Evolutionary conservation across 306 rosid genomes (phyloP).

Genomic region (Inga laurina): DNA sequence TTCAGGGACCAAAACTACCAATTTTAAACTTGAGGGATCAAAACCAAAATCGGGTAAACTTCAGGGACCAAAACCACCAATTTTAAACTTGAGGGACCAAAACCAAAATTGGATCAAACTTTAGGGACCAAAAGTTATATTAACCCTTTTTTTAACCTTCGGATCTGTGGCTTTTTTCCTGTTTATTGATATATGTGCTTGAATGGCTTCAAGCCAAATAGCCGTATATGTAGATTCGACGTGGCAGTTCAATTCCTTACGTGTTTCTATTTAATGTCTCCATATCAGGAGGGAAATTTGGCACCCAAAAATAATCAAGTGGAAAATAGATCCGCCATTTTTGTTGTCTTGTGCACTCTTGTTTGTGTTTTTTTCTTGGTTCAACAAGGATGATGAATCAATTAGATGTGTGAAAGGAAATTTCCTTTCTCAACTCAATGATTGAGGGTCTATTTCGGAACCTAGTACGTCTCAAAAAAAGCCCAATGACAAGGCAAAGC

Average conservation of each 20-base stretch:
- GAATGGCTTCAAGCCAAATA: not conserved
- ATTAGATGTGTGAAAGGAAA: slow-evolving; percentile 78
- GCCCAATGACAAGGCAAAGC: too few relatives aligned
- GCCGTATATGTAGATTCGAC: slow-evolving; percentile 21
- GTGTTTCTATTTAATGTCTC: slow-evolving; percentile 40
- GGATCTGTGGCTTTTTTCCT: slow-evolving; percentile 16
- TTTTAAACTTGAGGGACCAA: too few relatives aligned
- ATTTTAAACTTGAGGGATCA: too few relatives aligned
- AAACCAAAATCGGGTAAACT: too few relatives aligned
- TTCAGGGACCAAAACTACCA: too few relatives aligned
- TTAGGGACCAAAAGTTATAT: too few relatives aligned
- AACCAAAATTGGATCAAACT: too few relatives aligned
- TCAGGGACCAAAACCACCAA: too few relatives aligned
- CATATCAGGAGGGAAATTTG: slow-evolving; percentile 40
- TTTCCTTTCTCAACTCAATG: slow-evolving; percentile 54
- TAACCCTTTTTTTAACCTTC: slow-evolving; percentile 3
- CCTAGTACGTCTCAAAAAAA: too few relatives aligned
- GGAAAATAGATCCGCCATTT: too few relatives aligned
- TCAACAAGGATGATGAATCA: slow-evolving; percentile 67
- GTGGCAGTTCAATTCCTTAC: slow-evolving; percentile 29
- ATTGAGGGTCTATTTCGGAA: too few relatives aligned
- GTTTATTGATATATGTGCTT: slow-evolving; percentile 4
- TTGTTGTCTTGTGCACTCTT: not conserved
- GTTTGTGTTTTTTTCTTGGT: not conserved
- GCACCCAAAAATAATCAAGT: too few relatives aligned